Base-by-base conservation (phyloP, 768 basidiomycete genomes). In the Leccinum sublutescens region DNA sequence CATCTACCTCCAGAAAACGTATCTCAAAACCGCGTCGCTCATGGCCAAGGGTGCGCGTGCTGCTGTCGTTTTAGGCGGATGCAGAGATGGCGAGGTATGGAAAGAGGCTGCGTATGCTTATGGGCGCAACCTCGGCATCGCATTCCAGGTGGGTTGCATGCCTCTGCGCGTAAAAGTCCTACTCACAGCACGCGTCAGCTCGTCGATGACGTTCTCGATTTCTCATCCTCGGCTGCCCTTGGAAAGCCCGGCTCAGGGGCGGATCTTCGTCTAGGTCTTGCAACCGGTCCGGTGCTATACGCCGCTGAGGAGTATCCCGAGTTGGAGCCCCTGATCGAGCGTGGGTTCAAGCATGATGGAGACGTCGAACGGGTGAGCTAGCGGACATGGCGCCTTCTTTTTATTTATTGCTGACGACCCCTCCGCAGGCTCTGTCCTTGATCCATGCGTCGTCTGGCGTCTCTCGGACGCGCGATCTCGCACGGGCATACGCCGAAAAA, bases 131-230 rank as follows among this genome's bases (percentile, higher is more conserved):
- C 68, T 96, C 17, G 94, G 95, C 3, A 90, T 95, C 61, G 93
- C 95, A n/a, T 97, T 98, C 77, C 95, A 97, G 83, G 94, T 94
- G 62, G 55, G 79, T 73, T 21, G 34, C 12, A 34, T 9, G 29
- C 4, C 14, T 14, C 34, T 34, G 12, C 14, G 8, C 21, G 3
- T 4, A 15, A 15, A 5, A 7, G 11, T n/a, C 21, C 11, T 21
- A 23, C 29, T 51, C 45, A 69, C 50, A 14, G 8, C 25, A 50
- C 21, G 50, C 11, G 19, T n/a, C 50, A 96, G 94, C 88, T 99
- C 10, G 89, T 98, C 51, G 97, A 99, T 71, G 97, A 99, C 69
- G 83, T 95, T 36, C 78, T 99, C 3, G 97, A 98, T 76, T 98
- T 93, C 69, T 90, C 95, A 52, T 85, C 89, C 1, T 88, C 87